Conservation (phyloP, 2,329 filamentous ascomycete genomes). For the Aspergillus versicolor region DNA sequence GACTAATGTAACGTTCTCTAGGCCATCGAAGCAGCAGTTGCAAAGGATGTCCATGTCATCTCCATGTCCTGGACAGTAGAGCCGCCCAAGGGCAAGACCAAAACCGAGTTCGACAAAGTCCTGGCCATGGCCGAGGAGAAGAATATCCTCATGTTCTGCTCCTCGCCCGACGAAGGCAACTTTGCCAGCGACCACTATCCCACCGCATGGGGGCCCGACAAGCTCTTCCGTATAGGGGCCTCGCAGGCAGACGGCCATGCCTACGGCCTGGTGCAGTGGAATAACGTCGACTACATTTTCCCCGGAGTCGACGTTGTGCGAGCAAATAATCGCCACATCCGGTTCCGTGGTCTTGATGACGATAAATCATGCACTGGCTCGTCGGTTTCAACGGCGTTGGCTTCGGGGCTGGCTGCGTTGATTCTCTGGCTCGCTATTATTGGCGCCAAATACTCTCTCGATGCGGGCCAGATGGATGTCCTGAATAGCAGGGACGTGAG, state of each 20-base stretch:
- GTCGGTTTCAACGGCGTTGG: neutral
- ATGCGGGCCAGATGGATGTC: neutral
- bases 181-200: neutral
- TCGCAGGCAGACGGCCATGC: neutral
- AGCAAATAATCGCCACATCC: neutral
- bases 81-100: neutral
- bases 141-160: neutral
- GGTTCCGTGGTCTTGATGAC: neutral
- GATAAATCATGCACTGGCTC: neutral
- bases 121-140: neutral
- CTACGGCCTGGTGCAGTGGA: neutral
- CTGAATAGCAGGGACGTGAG: neutral
- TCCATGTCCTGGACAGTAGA: constrained; percentile 1
- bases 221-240: neutral
- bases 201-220: neutral
- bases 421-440: neutral
- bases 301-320: neutral
- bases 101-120: neutral
- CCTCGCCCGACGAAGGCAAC: neutral
- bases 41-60: neutral
- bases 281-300: neutral
- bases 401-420: neutral
- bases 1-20: neutral
- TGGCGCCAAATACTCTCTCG: neutral
- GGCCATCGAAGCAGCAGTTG: neutral